Evolutionary conservation across 2,329 filamentous ascomycete species (phyloP).

Genomic region (Trichoderma arundinaceum): DNA sequence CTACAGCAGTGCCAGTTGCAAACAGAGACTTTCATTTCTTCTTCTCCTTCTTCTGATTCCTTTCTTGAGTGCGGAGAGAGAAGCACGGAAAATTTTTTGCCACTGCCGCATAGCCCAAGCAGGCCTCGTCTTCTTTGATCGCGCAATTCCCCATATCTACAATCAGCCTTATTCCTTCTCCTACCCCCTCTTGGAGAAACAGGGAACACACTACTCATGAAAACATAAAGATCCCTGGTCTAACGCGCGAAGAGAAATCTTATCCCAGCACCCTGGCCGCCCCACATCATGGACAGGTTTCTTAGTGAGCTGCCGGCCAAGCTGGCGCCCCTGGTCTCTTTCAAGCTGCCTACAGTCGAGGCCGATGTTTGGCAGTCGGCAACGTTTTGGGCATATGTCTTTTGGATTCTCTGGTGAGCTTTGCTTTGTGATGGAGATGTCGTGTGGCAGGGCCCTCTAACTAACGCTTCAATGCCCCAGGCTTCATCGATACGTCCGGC

Average conservation of each 20-base stretch:
- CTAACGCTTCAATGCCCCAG: conserved; percentile 51
- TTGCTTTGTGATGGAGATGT: conserved; percentile 29
- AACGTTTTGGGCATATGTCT: conserved; percentile 54
- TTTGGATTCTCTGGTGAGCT: conserved; percentile 56
- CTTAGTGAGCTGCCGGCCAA: conserved; percentile 27
- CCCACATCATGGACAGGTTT: conserved; percentile 31
- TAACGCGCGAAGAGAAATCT: conserved; percentile 20
- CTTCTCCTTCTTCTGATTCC: neutral
- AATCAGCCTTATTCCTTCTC: neutral
- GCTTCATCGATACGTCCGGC: conserved; percentile 84
- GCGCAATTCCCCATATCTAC: conserved; percentile 6
- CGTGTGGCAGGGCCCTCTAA: too few species aligned
- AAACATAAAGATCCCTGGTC: conserved; percentile 18
- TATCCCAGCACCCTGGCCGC: conserved; percentile 20
- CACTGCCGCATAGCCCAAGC: neutral
- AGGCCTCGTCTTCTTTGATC: conserved; percentile 12
- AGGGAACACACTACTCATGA: conserved; percentile 15
- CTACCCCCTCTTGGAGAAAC: neutral
- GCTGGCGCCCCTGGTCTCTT: conserved; percentile 22
- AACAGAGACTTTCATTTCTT: neutral
- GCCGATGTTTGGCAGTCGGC: conserved; percentile 49
- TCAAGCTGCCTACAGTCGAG: conserved; percentile 33
- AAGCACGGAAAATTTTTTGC: neutral
- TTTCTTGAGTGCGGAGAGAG: neutral
- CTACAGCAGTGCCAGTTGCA: neutral